Percentiles rank a stretch among this genome's conserved stretches.
phyloP scores from a whole-genome alignment of 768 basidiomycete species.

The Podaxis sp. region DNA sequence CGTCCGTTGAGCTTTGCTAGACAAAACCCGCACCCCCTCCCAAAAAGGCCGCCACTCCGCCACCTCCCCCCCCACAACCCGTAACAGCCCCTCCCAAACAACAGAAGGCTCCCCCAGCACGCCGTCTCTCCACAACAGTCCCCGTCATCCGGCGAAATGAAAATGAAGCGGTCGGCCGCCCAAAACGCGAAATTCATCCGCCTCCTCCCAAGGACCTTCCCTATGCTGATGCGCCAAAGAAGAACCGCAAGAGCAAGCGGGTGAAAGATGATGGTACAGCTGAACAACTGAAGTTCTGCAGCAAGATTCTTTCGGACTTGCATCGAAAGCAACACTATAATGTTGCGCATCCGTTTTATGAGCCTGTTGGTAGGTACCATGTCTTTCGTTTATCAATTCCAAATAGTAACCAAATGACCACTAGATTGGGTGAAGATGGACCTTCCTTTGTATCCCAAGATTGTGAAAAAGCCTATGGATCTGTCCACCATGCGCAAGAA shows the following conservation, averaged over 20 bases:
- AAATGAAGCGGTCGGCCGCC: constrained; percentile 61
- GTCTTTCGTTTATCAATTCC: constrained; percentile 8
- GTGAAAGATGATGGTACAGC: constrained; percentile 63
- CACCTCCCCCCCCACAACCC: constrained; percentile 36
- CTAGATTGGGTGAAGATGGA: constrained; percentile 76
- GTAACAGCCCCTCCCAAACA: constrained; percentile 44
- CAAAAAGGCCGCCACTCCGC: constrained; percentile 40
- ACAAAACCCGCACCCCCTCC: constrained; percentile 43
- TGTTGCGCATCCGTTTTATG: constrained; percentile 83
- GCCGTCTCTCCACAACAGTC: constrained; percentile 77
- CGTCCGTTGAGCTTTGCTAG: constrained; percentile 20
- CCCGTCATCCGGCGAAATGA: constrained; percentile 85
- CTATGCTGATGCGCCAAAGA: constrained; percentile 76
- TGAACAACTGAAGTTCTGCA: constrained; percentile 85
- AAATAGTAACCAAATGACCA: constrained; percentile 12
- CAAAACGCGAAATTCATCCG: constrained; percentile 97
- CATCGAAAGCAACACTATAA: constrained; percentile 74
- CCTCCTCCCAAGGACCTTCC: constrained; percentile 90
- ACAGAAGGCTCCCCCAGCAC: constrained; percentile 44
- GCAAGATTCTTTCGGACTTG: constrained; percentile 71
- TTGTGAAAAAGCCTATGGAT: constrained; percentile 97
- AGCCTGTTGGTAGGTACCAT: constrained; percentile 80
- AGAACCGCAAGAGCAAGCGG: constrained; percentile 59
- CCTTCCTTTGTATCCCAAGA: constrained; percentile 80
- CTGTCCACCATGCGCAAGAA: constrained; percentile 85